Evolutionary conservation across 495 filamentous ascomycete species (phyloP).

Genomic region (Penicillium arizonense): DNA sequence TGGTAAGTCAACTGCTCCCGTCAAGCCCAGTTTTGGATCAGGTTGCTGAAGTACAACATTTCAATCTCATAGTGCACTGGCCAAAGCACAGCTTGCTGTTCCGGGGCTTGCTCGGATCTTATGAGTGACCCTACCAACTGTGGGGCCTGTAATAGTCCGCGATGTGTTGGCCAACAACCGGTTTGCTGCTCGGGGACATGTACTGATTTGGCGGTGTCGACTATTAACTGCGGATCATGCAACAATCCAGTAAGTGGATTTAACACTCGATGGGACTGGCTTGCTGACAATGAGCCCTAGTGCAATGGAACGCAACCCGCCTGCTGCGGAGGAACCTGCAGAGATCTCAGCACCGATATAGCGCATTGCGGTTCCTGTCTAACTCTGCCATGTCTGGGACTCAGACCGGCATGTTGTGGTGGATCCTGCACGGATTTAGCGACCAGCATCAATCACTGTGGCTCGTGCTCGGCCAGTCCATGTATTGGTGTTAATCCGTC

Average conservation of each 20-base stretch:
- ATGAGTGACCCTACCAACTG: slow-evolving; percentile 4
- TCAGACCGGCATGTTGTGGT: slow-evolving; percentile 8
- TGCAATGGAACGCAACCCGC: neutral
- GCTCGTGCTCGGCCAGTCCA: slow-evolving; percentile 1
- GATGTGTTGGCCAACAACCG: slow-evolving; percentile 11
- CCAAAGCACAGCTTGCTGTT: slow-evolving; percentile 9
- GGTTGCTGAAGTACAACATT: neutral
- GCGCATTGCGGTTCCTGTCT: slow-evolving; percentile 12
- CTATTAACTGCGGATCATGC: slow-evolving; percentile 16
- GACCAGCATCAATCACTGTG: slow-evolving; percentile 3
- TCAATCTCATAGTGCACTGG: neutral
- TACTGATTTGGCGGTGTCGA: slow-evolving; percentile 11
- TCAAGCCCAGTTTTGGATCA: neutral
- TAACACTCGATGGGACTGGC: neutral
- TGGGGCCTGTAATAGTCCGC: slow-evolving; percentile 5
- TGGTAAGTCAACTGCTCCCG: slow-evolving; percentile 1
- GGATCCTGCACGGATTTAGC: slow-evolving; percentile 10
- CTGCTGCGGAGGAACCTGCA: slow-evolving; percentile 12
- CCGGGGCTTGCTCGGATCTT: slow-evolving; percentile 12
- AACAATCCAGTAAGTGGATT: slow-evolving; percentile 4
- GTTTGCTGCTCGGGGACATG: slow-evolving; percentile 15
- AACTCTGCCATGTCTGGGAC: slow-evolving; percentile 6
- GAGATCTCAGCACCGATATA: slow-evolving; percentile 4
- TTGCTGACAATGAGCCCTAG: neutral
- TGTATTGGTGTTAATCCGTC: slow-evolving; percentile 5